These are phyloP conservation scores for Dicorynia guianensis DNA, from an alignment of 306 rosid genomes.

Conservation along the genomic window DNA sequence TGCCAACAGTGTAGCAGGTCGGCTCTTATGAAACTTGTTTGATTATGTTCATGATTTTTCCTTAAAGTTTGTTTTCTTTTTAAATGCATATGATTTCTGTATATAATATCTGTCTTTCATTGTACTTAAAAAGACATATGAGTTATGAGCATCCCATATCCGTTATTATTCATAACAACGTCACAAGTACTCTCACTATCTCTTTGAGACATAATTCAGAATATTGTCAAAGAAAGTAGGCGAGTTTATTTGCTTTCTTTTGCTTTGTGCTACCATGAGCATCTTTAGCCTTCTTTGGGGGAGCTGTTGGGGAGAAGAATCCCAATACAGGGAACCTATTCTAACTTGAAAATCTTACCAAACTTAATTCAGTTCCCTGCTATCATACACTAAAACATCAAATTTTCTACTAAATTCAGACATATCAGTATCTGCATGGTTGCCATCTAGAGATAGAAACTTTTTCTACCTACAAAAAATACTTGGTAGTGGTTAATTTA, in stretches of 20 bases:
- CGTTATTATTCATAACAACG: slow-evolving; percentile 41
- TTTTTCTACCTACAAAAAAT: not conserved
- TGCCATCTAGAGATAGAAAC: not conserved
- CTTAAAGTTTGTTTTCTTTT: slow-evolving; percentile 24
- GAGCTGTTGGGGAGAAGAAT: not conserved
- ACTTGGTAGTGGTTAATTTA: slow-evolving; percentile 13
- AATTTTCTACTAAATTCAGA: not conserved
- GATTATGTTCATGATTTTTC: slow-evolving; percentile 10
- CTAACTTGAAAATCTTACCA: too few species aligned
- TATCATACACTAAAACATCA: not conserved
- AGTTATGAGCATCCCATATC: slow-evolving; percentile 13
- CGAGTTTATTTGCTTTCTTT: slow-evolving; percentile 9
- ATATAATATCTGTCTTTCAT: not conserved
- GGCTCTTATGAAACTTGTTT: slow-evolving; percentile 26
- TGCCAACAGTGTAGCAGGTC: slow-evolving; percentile 84
- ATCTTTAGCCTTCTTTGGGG: slow-evolving; percentile 36
- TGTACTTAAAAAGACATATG: not conserved
- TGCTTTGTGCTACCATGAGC: slow-evolving; percentile 39
- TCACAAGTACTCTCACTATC: slow-evolving; percentile 31
- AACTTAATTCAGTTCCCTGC: not conserved
- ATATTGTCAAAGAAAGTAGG: slow-evolving; percentile 1
- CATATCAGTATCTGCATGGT: not conserved
- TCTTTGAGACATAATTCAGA: not conserved
- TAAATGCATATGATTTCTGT: not conserved
- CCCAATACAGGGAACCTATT: too few species aligned